A percentile compares a stretch with the other conserved stretches of the same genome.
Conservation (phyloP, 805 yeast genomes). For the Candida krabiensis region DNA sequence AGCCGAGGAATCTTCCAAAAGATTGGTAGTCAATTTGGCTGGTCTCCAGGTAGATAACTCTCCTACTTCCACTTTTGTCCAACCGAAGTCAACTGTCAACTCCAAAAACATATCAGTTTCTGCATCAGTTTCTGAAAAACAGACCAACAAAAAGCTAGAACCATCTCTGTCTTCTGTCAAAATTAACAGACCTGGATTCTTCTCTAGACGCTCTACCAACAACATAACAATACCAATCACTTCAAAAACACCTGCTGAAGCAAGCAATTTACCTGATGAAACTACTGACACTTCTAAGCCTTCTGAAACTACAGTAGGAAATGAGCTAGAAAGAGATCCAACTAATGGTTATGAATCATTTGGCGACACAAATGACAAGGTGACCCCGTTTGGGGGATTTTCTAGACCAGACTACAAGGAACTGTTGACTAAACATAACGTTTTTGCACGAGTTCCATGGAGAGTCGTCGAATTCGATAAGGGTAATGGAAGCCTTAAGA, state of each 20-base stretch:
- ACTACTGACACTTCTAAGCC: neutral
- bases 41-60: slow-evolving; percentile 9
- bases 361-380: slow-evolving; percentile 27
- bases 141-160: slow-evolving; percentile 10
- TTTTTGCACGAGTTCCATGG: slow-evolving; percentile 70
- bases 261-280: too few species aligned
- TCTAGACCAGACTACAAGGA: slow-evolving; percentile 58
- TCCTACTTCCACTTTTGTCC: slow-evolving; percentile 23
- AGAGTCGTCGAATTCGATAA: slow-evolving; percentile 61
- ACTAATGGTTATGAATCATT: slow-evolving; percentile 2
- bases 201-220: slow-evolving; percentile 12
- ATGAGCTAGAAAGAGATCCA: neutral
- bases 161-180: slow-evolving; percentile 20
- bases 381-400: slow-evolving; percentile 73
- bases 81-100: slow-evolving; percentile 22
- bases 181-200: slow-evolving; percentile 16
- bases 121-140: slow-evolving; percentile 22
- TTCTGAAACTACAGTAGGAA: neutral
- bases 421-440: slow-evolving; percentile 43
- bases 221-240: neutral
- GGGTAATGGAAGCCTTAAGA: slow-evolving; percentile 87
- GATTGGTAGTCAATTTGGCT: slow-evolving; percentile 7
- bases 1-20: slow-evolving; percentile 8
- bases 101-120: slow-evolving; percentile 7
- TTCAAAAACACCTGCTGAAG: neutral